These are phyloP conservation scores for Melastoma candidum DNA, from an alignment of 441 rosid genomes.

Conservation along the genomic window DNA sequence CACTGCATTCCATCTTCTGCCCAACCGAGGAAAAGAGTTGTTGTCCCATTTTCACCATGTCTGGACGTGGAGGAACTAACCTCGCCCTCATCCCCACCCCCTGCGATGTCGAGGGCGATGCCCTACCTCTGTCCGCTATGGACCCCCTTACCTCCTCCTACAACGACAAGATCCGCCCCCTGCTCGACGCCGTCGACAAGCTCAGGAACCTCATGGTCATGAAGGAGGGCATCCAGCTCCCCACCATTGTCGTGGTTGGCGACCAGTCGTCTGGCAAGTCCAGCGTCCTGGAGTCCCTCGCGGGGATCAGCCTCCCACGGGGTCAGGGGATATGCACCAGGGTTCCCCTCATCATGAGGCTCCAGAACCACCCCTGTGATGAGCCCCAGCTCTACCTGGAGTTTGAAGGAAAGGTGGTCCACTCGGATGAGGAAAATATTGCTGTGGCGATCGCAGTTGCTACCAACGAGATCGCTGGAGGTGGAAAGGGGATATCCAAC, in stretches of 20 bases:
- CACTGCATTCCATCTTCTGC: too few species aligned
- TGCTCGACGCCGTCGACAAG: conserved; percentile 14
- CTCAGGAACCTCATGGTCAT: conserved; percentile 12
- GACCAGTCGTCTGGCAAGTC: conserved; percentile 17
- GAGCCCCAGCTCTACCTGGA: conserved; percentile 12
- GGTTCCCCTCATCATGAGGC: conserved; percentile 16
- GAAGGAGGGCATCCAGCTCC: conserved; percentile 16
- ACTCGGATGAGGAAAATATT: conserved; percentile 1
- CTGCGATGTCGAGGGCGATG: background rate
- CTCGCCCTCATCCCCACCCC: background rate
- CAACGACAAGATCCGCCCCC: conserved; percentile 12
- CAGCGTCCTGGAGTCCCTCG: conserved; percentile 17
- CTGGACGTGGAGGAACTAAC: background rate
- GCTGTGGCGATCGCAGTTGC: conserved; percentile 1
- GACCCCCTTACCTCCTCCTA: conserved; percentile 3
- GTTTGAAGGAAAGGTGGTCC: conserved; percentile 3
- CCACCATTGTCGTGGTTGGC: conserved; percentile 15
- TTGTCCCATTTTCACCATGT: too few species aligned
- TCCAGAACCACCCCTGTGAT: background rate
- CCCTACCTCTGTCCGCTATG: background rate
- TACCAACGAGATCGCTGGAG: conserved; percentile 11
- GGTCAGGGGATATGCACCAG: conserved; percentile 17
- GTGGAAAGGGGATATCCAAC: conserved; percentile 9
- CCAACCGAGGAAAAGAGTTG: too few species aligned
- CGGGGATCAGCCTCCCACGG: conserved; percentile 16